These are phyloP conservation scores for Taiozyma sp. DNA, from an alignment of 1,139 yeast genomes.

Conservation along the genomic window DNA sequence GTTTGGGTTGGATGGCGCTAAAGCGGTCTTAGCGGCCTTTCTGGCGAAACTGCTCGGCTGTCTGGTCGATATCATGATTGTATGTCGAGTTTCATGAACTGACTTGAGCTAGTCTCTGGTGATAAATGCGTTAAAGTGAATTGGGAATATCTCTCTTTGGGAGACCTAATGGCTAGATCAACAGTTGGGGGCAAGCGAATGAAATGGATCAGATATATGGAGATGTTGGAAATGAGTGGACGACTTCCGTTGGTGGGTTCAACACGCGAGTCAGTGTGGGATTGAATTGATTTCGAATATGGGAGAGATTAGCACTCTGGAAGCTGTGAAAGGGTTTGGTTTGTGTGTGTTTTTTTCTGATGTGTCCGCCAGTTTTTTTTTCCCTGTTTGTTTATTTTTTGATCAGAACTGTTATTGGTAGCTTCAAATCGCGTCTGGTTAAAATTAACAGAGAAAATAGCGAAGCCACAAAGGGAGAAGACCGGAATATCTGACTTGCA, in stretches of 20 bases:
- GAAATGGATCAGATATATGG: neutral
- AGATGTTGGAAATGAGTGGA: constrained; percentile 1
- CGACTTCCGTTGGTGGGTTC: neutral
- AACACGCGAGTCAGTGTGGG: neutral
- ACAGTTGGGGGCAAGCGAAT: neutral
- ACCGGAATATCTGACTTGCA: neutral
- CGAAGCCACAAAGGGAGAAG: neutral
- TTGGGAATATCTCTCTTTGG: neutral
- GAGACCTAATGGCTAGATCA: neutral
- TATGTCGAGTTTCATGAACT: constrained; percentile 1
- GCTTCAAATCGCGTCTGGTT: neutral
- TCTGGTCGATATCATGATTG: neutral
- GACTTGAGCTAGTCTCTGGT: neutral
- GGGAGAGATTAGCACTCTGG: neutral
- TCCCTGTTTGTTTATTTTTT: neutral
- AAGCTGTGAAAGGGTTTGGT: neutral
- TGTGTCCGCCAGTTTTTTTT: neutral
- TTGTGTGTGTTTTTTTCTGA: neutral
- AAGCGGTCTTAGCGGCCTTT: constrained; percentile 23
- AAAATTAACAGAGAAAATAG: neutral
- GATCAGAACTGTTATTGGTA: neutral
- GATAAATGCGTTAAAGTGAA: neutral
- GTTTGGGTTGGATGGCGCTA: constrained; percentile 15
- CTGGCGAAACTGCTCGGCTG: constrained; percentile 15
- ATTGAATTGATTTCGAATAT: neutral